Evolutionary conservation across 2,329 filamentous ascomycete genomes (phyloP).

Genomic region (Talaromyces sp.): DNA sequence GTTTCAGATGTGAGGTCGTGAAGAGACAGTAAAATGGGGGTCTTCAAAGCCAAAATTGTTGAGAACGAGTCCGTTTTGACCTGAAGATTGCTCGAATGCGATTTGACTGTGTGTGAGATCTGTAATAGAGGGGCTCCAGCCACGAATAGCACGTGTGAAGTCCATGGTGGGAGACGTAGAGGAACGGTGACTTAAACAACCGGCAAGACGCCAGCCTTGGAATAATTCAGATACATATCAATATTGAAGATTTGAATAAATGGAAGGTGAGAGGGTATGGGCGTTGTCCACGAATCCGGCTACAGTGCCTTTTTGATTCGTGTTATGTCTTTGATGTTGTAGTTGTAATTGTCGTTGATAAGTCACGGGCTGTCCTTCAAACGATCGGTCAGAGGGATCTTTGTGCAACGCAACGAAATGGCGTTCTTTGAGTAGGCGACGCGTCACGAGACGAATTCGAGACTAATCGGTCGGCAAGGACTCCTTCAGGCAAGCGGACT

Average conservation of each 20-base stretch:
- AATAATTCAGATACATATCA: constrained; percentile 16
- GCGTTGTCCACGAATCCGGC: constrained; percentile 14
- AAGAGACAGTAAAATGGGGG: background rate
- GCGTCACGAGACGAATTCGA: background rate
- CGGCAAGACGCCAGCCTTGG: constrained; percentile 13
- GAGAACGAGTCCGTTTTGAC: background rate
- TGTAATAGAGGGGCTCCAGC: constrained; percentile 16
- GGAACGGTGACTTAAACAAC: constrained; percentile 14
- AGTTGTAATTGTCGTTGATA: background rate
- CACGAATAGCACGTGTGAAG: constrained; percentile 15
- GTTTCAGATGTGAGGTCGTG: background rate
- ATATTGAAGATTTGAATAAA: background rate
- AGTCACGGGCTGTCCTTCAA: background rate
- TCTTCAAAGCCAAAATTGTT: background rate
- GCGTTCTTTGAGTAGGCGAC: background rate
- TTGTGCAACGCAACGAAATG: background rate
- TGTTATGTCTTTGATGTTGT: background rate
- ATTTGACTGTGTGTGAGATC: background rate
- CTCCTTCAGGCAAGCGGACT: background rate
- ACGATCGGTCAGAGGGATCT: background rate
- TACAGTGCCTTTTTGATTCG: constrained; percentile 16
- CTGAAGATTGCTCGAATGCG: background rate
- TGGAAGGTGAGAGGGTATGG: background rate
- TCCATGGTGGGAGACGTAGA: constrained; percentile 15
- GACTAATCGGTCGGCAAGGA: background rate